Evolutionary conservation across 1,139 yeast species (phyloP).

Genomic region (Zygosaccharomyces sapae): DNA sequence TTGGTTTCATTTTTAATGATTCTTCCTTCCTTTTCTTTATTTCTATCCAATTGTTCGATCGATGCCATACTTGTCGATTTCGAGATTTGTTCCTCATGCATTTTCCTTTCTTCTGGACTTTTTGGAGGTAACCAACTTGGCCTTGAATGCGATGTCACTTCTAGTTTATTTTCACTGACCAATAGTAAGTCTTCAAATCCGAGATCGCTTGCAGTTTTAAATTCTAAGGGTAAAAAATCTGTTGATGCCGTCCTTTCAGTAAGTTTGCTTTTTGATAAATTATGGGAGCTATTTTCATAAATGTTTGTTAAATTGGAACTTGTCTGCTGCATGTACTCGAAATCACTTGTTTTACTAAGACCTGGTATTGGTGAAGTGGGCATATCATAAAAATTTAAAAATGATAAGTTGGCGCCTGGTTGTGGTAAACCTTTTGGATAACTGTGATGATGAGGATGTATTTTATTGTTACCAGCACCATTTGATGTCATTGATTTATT

Average conservation of each 20-base stretch:
- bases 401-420: constrained; percentile 15
- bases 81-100: constrained; percentile 44
- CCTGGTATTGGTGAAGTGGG: constrained; percentile 43
- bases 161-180: constrained; percentile 45
- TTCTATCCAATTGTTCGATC: constrained; percentile 35
- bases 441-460: not conserved
- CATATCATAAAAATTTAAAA: constrained; percentile 30
- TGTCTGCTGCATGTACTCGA: constrained; percentile 38
- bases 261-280: constrained; percentile 39
- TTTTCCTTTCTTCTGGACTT: constrained; percentile 38
- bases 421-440: not conserved
- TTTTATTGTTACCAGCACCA: constrained; percentile 3
- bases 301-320: constrained; percentile 42
- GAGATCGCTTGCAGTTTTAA: constrained; percentile 37
- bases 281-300: constrained; percentile 41
- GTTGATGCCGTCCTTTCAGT: constrained; percentile 37
- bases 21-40: constrained; percentile 34
- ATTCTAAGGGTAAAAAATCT: constrained; percentile 38
- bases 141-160: constrained; percentile 42
- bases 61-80: constrained; percentile 41
- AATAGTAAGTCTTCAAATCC: constrained; percentile 47
- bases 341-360: constrained; percentile 34
- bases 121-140: constrained; percentile 54
- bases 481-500: not conserved
- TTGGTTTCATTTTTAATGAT: constrained; percentile 37